Base-by-base conservation (phyloP, 2,329 filamentous ascomycete genomes). In the Fusarium transvaalense region DNA sequence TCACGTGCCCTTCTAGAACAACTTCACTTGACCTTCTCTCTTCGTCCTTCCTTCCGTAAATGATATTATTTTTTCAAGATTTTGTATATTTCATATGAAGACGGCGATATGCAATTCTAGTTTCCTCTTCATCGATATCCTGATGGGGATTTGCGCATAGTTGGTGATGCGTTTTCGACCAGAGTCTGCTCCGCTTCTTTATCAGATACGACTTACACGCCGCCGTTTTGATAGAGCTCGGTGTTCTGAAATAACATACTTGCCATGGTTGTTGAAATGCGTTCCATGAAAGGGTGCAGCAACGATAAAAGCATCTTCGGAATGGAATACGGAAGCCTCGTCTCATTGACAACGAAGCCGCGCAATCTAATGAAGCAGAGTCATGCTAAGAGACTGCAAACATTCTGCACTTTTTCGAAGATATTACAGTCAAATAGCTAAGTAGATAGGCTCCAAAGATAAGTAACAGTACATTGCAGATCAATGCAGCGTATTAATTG, bases 1-100 rank as follows among this genome's bases (percentile, higher is more conserved):
- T 64, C 61, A 64, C 61, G 61, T 64, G 61, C 13, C 4, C 13
- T n/a, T 25, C 17, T n/a, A n/a, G 9, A 23, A 23, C 54, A 37
- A 64, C 61, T 42, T 64, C 60, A 59, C 39, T 35, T 39, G 25
- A 35, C 21, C 31, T 60, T 60, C 25, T 35, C 29, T 39, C 42
- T 35, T 14, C 15, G 25, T 15, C 25, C 31, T 65, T 32, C 43
- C 29, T 38, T 59, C 43, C 29, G 7, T 15, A 48, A 21, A 34
- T 46, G 8, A 6, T 19, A 12, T 34, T 27, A 10, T 29, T 17
- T 10, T 21, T 29, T 37, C n/a, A 38, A 31, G 17, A 25, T 31
- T 14, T 14, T 17, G 41, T 15, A 14, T 21, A 15, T 6, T 21
- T 6, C n/a, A 8, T 10, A 42, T 39, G 17, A 25, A 21, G 2